Evolutionary conservation across 2,329 filamentous ascomycete genomes (phyloP).

Genomic region (Ambrosiella xylebori): DNA sequence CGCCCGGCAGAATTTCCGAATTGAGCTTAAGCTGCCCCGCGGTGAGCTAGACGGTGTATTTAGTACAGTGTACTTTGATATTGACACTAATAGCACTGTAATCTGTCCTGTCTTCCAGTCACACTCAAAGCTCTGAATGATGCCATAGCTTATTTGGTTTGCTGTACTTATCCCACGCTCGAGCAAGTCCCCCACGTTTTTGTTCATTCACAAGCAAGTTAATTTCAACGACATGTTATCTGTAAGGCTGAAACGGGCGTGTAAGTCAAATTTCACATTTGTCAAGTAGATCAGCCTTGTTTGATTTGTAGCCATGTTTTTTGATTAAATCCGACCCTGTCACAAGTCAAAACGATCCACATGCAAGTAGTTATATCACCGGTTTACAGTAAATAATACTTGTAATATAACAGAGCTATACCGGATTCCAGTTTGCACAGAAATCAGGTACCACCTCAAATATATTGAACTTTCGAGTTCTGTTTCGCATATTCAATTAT

Average conservation of each 20-base stretch:
- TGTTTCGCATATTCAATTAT: no score
- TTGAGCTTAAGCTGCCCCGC: conserved; percentile 6
- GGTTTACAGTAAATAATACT: no score
- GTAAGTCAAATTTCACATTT: background rate
- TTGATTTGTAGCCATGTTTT: background rate
- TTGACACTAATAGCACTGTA: conserved; percentile 2
- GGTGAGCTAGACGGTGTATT: background rate
- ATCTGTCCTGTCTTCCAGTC: background rate
- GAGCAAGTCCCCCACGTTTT: conserved; percentile 7
- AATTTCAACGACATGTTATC: conserved; percentile 7
- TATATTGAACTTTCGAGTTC: no score
- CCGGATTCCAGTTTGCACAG: no score
- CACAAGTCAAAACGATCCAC: background rate
- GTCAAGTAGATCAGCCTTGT: background rate
- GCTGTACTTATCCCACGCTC: conserved; percentile 7
- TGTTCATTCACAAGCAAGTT: conserved; percentile 9
- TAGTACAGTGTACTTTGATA: background rate
- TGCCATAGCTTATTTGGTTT: background rate
- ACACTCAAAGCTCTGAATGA: conserved; percentile 3
- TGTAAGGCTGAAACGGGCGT: conserved; percentile 6
- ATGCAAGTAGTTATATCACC: background rate
- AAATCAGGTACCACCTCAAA: no score
- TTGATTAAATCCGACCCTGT: background rate
- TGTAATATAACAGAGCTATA: no score
- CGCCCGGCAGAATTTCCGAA: conserved; percentile 12